Conservation (phyloP, 305 asterid species). For the Andrographis paniculata region DNA sequence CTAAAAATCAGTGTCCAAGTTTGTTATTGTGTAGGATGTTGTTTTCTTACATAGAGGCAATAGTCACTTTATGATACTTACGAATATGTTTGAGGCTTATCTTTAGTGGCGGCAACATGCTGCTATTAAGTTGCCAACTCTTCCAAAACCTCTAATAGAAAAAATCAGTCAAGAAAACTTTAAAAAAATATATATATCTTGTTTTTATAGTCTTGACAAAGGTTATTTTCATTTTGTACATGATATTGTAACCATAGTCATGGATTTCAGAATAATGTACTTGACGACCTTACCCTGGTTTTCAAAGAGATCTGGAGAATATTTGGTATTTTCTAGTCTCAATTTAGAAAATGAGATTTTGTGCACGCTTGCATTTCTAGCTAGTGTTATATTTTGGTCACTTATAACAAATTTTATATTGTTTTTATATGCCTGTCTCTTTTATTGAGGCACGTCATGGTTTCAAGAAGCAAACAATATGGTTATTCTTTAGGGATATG, state of each 20-base stretch:
- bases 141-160: conserved; percentile 75
- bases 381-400: conserved; percentile 93
- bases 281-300: conserved; percentile 88
- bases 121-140: conserved; percentile 77
- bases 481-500: conserved; percentile 80
- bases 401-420: conserved; percentile 97
- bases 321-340: conserved; percentile 55
- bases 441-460: conserved; percentile 97
- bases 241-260: conserved; percentile 66
- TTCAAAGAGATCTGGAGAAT: conserved; percentile 86
- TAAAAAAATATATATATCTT: conserved; percentile 65
- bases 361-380: conserved; percentile 88
- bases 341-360: conserved; percentile 78
- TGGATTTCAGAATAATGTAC: conserved; percentile 79
- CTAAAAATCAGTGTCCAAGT: too few species aligned
- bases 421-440: conserved; percentile 80
- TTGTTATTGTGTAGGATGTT: too few species aligned
- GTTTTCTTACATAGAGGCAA: conserved; percentile 1
- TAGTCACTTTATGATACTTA: conserved; percentile 52
- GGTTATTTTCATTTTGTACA: conserved; percentile 86
- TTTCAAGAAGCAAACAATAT: conserved; percentile 96
- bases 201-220: conserved; percentile 91
- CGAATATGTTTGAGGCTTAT: conserved; percentile 74
- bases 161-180: conserved; percentile 89
- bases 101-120: conserved; percentile 85